phyloP scores from a whole-genome alignment of 2,329 filamentous ascomycete genomes.

The Onygenales sp. region DNA sequence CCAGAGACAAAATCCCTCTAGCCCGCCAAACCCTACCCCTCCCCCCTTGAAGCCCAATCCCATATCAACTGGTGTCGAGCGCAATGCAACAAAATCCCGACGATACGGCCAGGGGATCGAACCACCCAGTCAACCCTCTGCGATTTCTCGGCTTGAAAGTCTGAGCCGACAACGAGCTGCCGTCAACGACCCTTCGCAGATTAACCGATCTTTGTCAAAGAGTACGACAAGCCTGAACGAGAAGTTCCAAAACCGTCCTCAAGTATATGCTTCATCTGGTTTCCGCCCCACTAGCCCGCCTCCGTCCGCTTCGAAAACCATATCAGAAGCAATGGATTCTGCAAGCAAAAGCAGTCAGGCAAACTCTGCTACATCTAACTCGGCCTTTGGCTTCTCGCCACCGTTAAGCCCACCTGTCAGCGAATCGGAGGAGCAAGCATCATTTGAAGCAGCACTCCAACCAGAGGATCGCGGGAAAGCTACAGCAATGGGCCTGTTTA shows the following conservation, averaged over 20 bases:
- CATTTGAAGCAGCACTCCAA: constrained; percentile 55
- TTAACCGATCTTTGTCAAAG: constrained; percentile 35
- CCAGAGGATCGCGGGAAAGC: constrained; percentile 73
- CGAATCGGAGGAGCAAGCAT: constrained; percentile 57
- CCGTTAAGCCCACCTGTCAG: constrained; percentile 62
- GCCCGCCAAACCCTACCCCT: constrained; percentile 16
- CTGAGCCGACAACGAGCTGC: constrained; percentile 57
- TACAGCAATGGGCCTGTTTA: constrained; percentile 62
- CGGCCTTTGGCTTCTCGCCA: constrained; percentile 35
- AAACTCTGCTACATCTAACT: constrained; percentile 19
- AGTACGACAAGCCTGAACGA: constrained; percentile 62
- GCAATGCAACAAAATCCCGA: constrained; percentile 59
- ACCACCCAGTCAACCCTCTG: constrained; percentile 69
- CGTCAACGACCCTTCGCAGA: constrained; percentile 41
- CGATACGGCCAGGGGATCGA: constrained; percentile 76
- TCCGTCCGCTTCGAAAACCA: constrained; percentile 27
- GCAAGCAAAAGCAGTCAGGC: constrained; percentile 24
- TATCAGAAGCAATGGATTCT: constrained; percentile 30
- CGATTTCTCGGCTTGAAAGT: constrained; percentile 70
- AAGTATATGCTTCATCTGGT: constrained; percentile 19
- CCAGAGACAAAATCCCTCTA: constrained; percentile 15
- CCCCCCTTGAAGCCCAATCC: constrained; percentile 19
- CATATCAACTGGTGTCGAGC: constrained; percentile 42
- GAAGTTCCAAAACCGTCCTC: constrained; percentile 28
- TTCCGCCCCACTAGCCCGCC: constrained; percentile 34